phyloP scores from a whole-genome alignment of 2,329 filamentous ascomycete genomes.

The Fusarium sp. region DNA sequence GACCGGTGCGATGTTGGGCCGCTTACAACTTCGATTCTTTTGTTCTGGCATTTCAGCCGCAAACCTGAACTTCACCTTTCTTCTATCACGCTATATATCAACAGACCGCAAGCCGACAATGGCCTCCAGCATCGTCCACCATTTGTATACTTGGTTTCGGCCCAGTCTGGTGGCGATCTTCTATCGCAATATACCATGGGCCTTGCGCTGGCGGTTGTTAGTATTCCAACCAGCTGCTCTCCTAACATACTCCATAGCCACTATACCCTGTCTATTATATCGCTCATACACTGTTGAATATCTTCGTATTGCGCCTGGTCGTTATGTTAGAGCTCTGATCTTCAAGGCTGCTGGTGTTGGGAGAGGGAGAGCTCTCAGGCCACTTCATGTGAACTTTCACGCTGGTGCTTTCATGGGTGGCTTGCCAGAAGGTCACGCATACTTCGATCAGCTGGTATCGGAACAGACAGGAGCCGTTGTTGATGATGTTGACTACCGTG shows the following conservation, averaged over 20 bases:
- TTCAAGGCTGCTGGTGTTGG: constrained; percentile 42
- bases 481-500: constrained; percentile 60
- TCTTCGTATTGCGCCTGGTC: constrained; percentile 43
- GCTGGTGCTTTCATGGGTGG: constrained; percentile 56
- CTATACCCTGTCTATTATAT: constrained; percentile 49
- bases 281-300: constrained; percentile 47
- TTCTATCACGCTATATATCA: accelerated
- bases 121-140: background rate
- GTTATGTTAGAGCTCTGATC: constrained; percentile 47
- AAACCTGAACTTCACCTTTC: background rate
- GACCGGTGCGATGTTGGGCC: constrained; percentile 18
- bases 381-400: constrained; percentile 57
- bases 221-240: constrained; percentile 53
- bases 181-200: constrained; percentile 48
- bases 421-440: constrained; percentile 50
- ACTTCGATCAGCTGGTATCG: constrained; percentile 48
- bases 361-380: constrained; percentile 42
- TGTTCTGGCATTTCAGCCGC: background rate
- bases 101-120: background rate
- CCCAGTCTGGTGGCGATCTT: constrained; percentile 49
- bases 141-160: constrained; percentile 38
- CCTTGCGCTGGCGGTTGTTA: constrained; percentile 54
- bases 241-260: constrained; percentile 50
- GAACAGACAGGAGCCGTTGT: constrained; percentile 54
- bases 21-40: constrained; percentile 6